A percentile compares a stretch with the other conserved stretches of the same genome.
These are phyloP conservation scores for Diversispora epigaea DNA, from an alignment of 192 early-diverging fungal species.

Conservation along the genomic window DNA sequence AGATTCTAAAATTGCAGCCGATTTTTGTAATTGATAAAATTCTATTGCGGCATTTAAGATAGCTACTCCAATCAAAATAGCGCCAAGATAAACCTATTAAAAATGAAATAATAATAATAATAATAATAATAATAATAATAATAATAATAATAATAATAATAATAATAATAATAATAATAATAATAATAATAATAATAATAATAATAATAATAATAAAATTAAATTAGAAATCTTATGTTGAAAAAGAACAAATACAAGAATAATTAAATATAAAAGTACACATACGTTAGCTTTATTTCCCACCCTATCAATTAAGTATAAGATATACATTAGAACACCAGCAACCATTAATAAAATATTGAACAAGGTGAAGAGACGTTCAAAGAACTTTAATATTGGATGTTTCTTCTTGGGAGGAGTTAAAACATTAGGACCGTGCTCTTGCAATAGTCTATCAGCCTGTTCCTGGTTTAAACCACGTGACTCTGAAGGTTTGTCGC, in stretches of 20 bases:
- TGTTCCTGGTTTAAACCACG: slow-evolving; percentile 63
- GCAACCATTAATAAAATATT: slow-evolving; percentile 85
- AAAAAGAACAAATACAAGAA: not conserved
- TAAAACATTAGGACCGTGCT: slow-evolving; percentile 82
- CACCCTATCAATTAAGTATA: slow-evolving; percentile 74
- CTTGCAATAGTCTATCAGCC: slow-evolving; percentile 62
- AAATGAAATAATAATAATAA: not conserved
- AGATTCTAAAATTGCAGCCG: slow-evolving; percentile 83
- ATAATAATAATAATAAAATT: not conserved
- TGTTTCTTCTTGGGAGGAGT: slow-evolving; percentile 84
- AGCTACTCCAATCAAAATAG: slow-evolving; percentile 83
- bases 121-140: not conserved
- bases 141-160: not conserved
- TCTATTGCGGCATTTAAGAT: slow-evolving; percentile 91
- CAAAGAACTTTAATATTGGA: slow-evolving; percentile 71
- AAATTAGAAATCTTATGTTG: not conserved
- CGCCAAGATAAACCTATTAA: slow-evolving; percentile 82
- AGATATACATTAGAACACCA: slow-evolving; percentile 78
- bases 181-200: not conserved
- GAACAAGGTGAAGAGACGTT: slow-evolving; percentile 77
- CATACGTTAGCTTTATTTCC: slow-evolving; percentile 78
- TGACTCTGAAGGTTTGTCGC: slow-evolving; percentile 64
- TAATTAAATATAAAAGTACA: slow-evolving; percentile 18
- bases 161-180: not conserved
- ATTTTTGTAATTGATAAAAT: slow-evolving; percentile 90